Percentiles rank a stretch among this genome's conserved stretches.
Evolutionary conservation across 768 basidiomycete species (phyloP).

Genomic region (Chlorophyllum brunneum): DNA sequence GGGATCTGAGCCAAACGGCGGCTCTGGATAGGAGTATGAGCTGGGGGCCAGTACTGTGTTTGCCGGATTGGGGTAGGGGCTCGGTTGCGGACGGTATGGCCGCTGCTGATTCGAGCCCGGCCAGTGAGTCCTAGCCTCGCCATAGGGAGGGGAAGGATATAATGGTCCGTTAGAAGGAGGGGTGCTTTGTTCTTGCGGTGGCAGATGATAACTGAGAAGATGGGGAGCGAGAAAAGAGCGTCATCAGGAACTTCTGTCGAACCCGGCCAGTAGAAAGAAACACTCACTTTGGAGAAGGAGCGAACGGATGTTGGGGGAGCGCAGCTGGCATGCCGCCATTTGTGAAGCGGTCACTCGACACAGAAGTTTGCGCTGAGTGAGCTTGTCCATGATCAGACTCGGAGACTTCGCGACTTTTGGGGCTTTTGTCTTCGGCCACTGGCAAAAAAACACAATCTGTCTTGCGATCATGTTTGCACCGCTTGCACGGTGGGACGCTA

Average conservation of each 20-base stretch:
- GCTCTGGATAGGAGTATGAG: not conserved
- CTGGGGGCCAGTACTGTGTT: not conserved
- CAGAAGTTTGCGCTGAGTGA: not conserved
- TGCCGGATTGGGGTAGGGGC: not conserved
- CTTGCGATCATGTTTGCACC: constrained; percentile 31
- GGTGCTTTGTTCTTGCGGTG: not conserved
- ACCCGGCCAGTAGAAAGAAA: not conserved
- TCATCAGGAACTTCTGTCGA: not conserved
- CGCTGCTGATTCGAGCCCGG: not conserved
- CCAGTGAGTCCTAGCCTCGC: not conserved
- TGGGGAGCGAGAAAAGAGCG: too few relatives aligned
- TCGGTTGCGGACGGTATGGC: not conserved
- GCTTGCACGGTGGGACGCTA: constrained; percentile 30
- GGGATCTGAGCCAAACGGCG: not conserved
- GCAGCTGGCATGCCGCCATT: not conserved
- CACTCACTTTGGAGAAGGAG: not conserved
- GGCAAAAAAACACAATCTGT: constrained; percentile 38
- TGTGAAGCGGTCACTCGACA: not conserved
- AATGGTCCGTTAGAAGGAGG: not conserved
- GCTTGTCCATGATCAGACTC: not conserved
- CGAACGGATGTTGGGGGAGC: not conserved
- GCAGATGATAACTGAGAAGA: not conserved
- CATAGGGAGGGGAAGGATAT: not conserved
- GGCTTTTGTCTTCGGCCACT: constrained; percentile 27
- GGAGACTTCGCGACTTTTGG: not conserved